Percentiles rank a stretch among this genome's conserved stretches.
Conservation (phyloP, 129 eudicot species). For the Pulicaria dysenterica region DNA sequence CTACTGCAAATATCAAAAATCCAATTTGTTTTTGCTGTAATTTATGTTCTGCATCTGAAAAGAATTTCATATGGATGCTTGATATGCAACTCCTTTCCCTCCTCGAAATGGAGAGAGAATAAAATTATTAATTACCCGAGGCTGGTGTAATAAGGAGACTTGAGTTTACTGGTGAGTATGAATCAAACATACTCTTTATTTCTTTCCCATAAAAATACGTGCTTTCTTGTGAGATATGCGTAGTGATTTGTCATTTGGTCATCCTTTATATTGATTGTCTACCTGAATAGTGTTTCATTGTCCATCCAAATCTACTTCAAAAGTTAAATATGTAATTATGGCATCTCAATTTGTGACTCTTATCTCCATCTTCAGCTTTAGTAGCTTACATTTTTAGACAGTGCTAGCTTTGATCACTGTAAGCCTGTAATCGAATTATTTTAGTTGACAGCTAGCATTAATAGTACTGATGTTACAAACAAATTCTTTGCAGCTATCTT, state of each 20-base stretch:
- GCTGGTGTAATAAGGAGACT: too few species aligned
- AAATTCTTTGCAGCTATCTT: constrained; percentile 63
- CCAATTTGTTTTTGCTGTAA: too few species aligned
- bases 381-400: constrained; percentile 4
- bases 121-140: too few species aligned
- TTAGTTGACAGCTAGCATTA: constrained; percentile 3
- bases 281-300: background rate
- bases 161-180: too few species aligned
- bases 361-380: constrained; percentile 18
- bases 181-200: background rate
- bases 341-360: background rate
- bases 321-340: constrained; percentile 8
- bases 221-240: background rate
- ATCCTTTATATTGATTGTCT: background rate
- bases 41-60: background rate
- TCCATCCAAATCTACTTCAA: background rate
- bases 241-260: background rate
- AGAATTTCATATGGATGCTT: background rate
- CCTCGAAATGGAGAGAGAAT: background rate
- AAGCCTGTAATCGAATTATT: constrained; percentile 15
- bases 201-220: background rate
- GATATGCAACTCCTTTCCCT: background rate
- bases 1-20: background rate
- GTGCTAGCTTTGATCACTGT: background rate
- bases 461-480: constrained; percentile 24